Conservation (phyloP, 2,329 filamentous ascomycete genomes). For the Bimuria novae-zelandiae region DNA sequence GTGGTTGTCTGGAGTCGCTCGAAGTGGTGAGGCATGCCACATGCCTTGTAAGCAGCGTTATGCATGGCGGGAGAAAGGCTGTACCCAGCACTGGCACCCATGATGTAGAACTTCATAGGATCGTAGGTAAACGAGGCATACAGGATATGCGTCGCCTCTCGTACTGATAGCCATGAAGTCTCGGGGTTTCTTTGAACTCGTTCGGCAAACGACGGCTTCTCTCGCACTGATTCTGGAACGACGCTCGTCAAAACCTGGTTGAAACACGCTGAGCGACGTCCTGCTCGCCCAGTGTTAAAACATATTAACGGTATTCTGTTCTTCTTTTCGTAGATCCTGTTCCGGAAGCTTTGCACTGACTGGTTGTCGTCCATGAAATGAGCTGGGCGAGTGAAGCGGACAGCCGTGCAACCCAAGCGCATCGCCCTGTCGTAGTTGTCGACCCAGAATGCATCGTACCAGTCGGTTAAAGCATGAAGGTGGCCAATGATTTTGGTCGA, state of each 20-base stretch:
- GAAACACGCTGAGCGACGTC: conserved; percentile 68
- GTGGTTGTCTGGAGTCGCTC: conserved; percentile 66
- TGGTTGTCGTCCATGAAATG: conserved; percentile 65
- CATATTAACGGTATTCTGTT: conserved; percentile 61
- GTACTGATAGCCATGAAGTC: conserved; percentile 61
- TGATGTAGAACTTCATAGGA: conserved; percentile 72
- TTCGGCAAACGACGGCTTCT: conserved; percentile 40
- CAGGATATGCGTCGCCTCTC: conserved; percentile 67
- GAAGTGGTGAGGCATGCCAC: conserved; percentile 72
- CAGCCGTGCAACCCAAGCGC: conserved; percentile 63
- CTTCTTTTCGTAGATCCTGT: conserved; percentile 52
- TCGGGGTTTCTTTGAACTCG: conserved; percentile 42
- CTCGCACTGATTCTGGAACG: conserved; percentile 53
- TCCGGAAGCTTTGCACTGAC: conserved; percentile 61
- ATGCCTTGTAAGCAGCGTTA: conserved; percentile 67
- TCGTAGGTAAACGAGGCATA: conserved; percentile 70
- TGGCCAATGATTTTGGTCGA: conserved; percentile 66
- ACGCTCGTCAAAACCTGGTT: conserved; percentile 69
- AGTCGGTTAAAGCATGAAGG: conserved; percentile 55
- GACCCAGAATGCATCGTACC: conserved; percentile 62
- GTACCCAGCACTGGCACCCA: conserved; percentile 73
- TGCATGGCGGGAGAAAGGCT: conserved; percentile 81
- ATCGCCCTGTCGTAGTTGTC: conserved; percentile 63
- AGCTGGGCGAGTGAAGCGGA: conserved; percentile 64
- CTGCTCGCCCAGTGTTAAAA: conserved; percentile 67